phyloP scores from a whole-genome alignment of 805 yeast species.

The Spathaspora girioi region DNA sequence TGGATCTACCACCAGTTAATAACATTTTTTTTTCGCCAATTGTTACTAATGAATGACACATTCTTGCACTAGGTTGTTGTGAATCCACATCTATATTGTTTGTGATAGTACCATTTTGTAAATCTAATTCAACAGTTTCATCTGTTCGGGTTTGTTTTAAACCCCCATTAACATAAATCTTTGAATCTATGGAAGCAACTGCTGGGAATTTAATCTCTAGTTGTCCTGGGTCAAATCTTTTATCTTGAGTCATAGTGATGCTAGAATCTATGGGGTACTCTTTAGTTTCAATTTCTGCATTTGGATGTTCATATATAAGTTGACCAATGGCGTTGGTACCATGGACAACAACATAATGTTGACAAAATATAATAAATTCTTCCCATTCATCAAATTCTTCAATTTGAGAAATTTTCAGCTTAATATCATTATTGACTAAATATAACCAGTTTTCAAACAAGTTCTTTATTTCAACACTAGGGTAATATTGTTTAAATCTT shows the following conservation, averaged over 20 bases:
- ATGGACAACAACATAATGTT: constrained; percentile 68
- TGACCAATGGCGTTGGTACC: constrained; percentile 43
- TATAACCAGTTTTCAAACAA: constrained; percentile 57
- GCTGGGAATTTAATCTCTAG: constrained; percentile 43
- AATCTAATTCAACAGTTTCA: constrained; percentile 8
- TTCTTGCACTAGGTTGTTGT: constrained; percentile 38
- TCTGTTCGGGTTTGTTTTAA: constrained; percentile 27
- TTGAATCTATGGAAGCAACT: constrained; percentile 14
- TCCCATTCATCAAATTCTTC: constrained; percentile 85
- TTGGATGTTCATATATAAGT: constrained; percentile 9
- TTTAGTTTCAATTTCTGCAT: constrained; percentile 2
- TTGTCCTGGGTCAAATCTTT: constrained; percentile 4
- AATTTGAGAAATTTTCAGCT: constrained; percentile 40
- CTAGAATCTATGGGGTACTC: constrained; percentile 2
- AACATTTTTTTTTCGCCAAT: constrained; percentile 26
- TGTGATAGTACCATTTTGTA: constrained; percentile 35
- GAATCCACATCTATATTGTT: constrained; percentile 15
- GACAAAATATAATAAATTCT: constrained; percentile 71
- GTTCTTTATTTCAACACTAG: constrained; percentile 47
- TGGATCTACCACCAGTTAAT: constrained; percentile 64
- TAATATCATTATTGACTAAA: constrained; percentile 35
- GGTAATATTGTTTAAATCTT: constrained; percentile 51
- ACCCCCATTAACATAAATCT: constrained; percentile 38
- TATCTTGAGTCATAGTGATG: constrained; percentile 2
- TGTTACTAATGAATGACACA: constrained; percentile 53